phyloP scores from a whole-genome alignment of 129 eudicot genomes.

The Dittrichia graveolens region DNA sequence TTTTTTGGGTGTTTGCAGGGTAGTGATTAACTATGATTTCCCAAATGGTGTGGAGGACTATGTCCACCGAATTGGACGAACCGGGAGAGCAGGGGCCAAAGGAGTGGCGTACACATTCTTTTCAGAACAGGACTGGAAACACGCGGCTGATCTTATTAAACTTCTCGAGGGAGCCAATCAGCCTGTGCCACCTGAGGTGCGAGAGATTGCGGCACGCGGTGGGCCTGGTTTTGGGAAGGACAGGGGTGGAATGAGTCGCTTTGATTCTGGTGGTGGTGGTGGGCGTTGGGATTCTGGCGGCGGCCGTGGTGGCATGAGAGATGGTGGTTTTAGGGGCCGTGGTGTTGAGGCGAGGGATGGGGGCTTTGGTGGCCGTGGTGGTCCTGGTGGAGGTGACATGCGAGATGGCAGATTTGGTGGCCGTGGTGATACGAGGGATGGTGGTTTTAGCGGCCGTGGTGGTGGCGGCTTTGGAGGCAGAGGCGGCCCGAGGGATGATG shows the following conservation, averaged over 20 bases:
- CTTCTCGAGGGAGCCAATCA: constrained; percentile 93
- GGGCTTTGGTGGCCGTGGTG: constrained; percentile 38
- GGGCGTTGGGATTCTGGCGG: constrained; percentile 85
- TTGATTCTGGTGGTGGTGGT: constrained; percentile 48
- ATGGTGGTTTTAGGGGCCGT: constrained; percentile 49
- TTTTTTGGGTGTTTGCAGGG: constrained; percentile 45
- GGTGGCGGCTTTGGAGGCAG: constrained; percentile 56
- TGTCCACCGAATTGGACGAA: constrained; percentile 92
- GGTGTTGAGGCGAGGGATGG: constrained; percentile 39
- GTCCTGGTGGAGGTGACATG: constrained; percentile 35
- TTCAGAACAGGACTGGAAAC: constrained; percentile 94
- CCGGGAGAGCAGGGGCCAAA: constrained; percentile 98
- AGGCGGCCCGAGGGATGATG: constrained; percentile 68
- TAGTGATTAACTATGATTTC: constrained; percentile 88
- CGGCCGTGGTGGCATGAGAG: constrained; percentile 65
- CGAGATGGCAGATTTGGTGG: constrained; percentile 72
- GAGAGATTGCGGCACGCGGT: constrained; percentile 82
- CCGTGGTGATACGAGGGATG: constrained; percentile 61
- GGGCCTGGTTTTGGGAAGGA: constrained; percentile 71
- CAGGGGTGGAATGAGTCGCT: constrained; percentile 60
- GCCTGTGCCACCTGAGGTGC: constrained; percentile 67
- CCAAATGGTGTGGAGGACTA: constrained; percentile 94
- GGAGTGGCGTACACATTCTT: constrained; percentile 83
- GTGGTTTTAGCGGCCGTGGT: constrained; percentile 46
- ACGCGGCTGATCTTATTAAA: constrained; percentile 75